phyloP scores from a whole-genome alignment of 2,329 filamentous ascomycete genomes.

The Trichophyton schoenleinii region DNA sequence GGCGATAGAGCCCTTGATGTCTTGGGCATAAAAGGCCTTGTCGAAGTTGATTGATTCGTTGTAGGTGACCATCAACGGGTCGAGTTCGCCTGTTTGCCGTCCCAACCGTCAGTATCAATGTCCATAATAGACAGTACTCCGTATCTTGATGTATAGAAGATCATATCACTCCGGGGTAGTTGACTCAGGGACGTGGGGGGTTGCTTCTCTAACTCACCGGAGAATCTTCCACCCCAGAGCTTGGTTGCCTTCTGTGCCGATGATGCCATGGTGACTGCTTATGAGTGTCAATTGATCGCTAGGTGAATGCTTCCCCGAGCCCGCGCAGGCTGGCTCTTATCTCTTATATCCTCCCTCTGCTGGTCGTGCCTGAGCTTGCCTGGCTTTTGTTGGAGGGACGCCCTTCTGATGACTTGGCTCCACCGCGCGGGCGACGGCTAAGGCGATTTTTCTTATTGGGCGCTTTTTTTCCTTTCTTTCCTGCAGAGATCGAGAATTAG shows the following conservation, averaged over 20 bases:
- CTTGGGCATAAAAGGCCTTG: constrained; percentile 58
- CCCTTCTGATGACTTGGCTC: constrained; percentile 2
- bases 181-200: neutral
- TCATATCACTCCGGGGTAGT: neutral
- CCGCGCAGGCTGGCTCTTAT: neutral
- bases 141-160: neutral
- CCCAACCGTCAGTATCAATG: neutral
- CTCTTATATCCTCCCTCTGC: neutral
- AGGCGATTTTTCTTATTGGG: neutral
- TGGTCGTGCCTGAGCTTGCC: neutral
- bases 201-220: constrained; percentile 30
- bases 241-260: constrained; percentile 12
- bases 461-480: neutral
- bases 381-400: neutral
- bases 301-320: neutral
- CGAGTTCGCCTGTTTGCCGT: constrained; percentile 48
- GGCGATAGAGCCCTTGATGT: constrained; percentile 63
- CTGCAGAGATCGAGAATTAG: neutral
- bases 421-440: neutral
- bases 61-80: constrained; percentile 69
- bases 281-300: neutral
- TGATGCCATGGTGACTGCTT: neutral
- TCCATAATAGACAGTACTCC: too few species aligned
- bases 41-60: constrained; percentile 69
- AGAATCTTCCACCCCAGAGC: constrained; percentile 37